These are phyloP conservation scores for Jatropha curcas DNA, from an alignment of 345 rosid species.

Conservation along the genomic window DNA sequence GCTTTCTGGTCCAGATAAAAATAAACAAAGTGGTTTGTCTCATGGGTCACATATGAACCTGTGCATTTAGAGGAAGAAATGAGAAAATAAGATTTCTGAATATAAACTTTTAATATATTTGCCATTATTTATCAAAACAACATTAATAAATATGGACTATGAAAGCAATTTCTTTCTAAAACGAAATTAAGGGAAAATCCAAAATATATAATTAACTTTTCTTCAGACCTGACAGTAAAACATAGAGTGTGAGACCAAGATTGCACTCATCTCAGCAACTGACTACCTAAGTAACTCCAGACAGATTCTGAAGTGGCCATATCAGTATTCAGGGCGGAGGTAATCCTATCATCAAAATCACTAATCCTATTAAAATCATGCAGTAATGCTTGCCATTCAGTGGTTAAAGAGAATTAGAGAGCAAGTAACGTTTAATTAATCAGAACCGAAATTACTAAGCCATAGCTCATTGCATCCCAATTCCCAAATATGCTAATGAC, in stretches of 20 bases:
- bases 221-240: neutral
- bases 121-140: neutral
- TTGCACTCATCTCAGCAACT: neutral
- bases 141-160: no score
- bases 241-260: neutral
- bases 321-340: neutral
- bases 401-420: neutral
- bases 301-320: neutral
- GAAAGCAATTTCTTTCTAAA: neutral
- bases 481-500: neutral
- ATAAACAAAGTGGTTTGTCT: constrained; percentile 94
- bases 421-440: neutral
- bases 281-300: neutral
- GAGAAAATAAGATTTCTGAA: neutral
- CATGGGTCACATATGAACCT: constrained; percentile 98
- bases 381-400: neutral
- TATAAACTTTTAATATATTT: neutral
- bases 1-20: constrained; percentile 95
- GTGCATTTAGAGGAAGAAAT: constrained; percentile 6
- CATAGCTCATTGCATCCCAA: neutral
- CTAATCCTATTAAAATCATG: neutral
- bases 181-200: no score
- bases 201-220: no score
- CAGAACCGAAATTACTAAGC: neutral
- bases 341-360: no score